phyloP scores from a whole-genome alignment of 495 filamentous ascomycete species.

The Lophium mytilinum region DNA sequence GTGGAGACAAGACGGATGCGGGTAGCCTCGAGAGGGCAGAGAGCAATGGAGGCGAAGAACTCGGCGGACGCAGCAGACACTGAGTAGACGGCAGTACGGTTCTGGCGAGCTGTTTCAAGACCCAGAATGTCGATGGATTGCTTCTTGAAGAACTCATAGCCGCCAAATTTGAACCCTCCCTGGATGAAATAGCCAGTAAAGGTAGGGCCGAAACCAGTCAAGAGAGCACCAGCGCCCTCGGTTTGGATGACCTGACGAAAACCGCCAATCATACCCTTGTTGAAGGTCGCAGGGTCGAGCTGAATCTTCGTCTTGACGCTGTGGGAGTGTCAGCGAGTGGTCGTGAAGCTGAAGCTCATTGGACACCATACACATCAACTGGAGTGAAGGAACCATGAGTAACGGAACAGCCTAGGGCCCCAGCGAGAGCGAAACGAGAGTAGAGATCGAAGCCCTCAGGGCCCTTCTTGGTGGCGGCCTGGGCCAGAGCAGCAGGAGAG shows the following conservation, averaged over 20 bases:
- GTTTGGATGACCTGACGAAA: constrained; percentile 36
- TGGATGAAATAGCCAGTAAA: constrained; percentile 40
- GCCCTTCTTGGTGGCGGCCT: constrained; percentile 30
- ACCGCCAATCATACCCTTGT: constrained; percentile 38
- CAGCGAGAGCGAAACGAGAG: constrained; percentile 80
- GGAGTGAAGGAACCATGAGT: constrained; percentile 89
- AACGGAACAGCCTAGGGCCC: constrained; percentile 88
- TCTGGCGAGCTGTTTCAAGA: constrained; percentile 34
- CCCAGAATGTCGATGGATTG: constrained; percentile 38
- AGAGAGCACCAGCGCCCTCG: constrained; percentile 36
- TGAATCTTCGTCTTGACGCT: constrained; percentile 41
- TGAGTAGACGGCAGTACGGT: constrained; percentile 40
- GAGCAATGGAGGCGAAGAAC: constrained; percentile 40
- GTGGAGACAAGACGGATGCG: constrained; percentile 37
- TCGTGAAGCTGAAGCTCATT: neutral
- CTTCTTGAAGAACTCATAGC: constrained; percentile 44
- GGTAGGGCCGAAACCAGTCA: constrained; percentile 37
- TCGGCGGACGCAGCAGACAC: constrained; percentile 35
- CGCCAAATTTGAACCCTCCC: constrained; percentile 41
- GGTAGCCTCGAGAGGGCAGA: constrained; percentile 39
- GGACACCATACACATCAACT: constrained; percentile 85
- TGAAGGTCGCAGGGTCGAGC: constrained; percentile 39
- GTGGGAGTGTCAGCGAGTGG: constrained; percentile 11
- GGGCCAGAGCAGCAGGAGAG: constrained; percentile 24
- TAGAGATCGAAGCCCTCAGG: constrained; percentile 38